Conservation (phyloP, 192 early-diverging fungal genomes). For the Backusella circina region DNA sequence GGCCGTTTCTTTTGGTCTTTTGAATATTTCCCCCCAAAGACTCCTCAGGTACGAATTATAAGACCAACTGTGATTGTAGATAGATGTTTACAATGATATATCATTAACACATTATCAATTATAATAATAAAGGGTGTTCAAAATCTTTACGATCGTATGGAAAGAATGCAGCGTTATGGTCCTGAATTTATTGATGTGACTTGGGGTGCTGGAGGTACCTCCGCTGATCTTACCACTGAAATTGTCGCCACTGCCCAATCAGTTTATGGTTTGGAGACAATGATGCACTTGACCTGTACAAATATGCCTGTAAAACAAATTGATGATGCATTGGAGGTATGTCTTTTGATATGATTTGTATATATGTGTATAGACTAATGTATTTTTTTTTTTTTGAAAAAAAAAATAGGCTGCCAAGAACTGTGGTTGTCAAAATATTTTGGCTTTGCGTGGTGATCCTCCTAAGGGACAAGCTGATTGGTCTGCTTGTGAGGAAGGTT, state of each 20-base stretch:
- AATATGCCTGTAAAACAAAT: conserved; percentile 93
- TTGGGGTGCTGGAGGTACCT: conserved; percentile 93
- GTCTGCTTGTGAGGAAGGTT: conserved; percentile 81
- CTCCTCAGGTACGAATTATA: conserved; percentile 58
- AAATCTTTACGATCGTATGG: conserved; percentile 96
- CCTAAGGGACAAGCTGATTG: conserved; percentile 81
- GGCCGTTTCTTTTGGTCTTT: conserved; percentile 72
- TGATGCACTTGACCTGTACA: conserved; percentile 98
- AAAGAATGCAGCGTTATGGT: conserved; percentile 91
- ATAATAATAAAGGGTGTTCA: conserved; percentile 62
- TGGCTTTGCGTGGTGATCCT: conserved; percentile 94
- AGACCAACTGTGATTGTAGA: background rate
- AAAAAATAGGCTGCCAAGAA: conserved; percentile 71
- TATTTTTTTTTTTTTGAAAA: background rate
- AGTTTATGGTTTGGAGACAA: conserved; percentile 92
- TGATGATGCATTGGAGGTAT: conserved; percentile 73
- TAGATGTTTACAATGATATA: too few relatives aligned
- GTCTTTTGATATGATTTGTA: conserved; percentile 9
- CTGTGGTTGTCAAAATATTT: conserved; percentile 94
- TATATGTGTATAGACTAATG: background rate
- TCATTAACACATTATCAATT: background rate
- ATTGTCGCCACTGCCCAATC: conserved; percentile 86
- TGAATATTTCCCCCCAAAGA: conserved; percentile 99
- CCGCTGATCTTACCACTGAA: conserved; percentile 84
- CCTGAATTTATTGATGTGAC: conserved; percentile 83